A percentile compares a stretch with the other conserved stretches of the same genome.
Conservation (phyloP, 2,329 filamentous ascomycete genomes). For the Dothistroma pini region DNA sequence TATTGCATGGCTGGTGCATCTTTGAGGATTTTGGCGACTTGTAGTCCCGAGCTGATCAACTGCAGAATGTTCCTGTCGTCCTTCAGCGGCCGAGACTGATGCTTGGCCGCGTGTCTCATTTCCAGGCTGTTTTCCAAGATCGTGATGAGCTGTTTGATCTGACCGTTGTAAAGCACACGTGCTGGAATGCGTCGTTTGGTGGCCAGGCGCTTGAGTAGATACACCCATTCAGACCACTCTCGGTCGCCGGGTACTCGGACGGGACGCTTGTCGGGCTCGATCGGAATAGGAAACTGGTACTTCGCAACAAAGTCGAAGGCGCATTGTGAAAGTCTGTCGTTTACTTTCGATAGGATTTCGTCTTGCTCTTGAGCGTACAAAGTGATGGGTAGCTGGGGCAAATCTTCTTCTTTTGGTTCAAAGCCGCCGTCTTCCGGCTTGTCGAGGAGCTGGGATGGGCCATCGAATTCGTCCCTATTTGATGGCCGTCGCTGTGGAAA, state of each 20-base stretch:
- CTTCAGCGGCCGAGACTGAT: conserved; percentile 77
- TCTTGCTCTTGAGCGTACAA: conserved; percentile 82
- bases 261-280: conserved; percentile 77
- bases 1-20: conserved; percentile 80
- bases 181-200: conserved; percentile 84
- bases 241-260: conserved; percentile 71
- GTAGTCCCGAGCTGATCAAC: conserved; percentile 79
- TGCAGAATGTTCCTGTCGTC: conserved; percentile 87
- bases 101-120: conserved; percentile 80
- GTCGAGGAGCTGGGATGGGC: conserved; percentile 76
- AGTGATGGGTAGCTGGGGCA: conserved; percentile 78
- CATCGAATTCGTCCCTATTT: conserved; percentile 86
- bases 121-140: conserved; percentile 84
- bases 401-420: conserved; percentile 72
- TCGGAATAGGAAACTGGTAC: conserved; percentile 83
- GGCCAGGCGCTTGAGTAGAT: conserved; percentile 77
- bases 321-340: conserved; percentile 78
- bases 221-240: conserved; percentile 92
- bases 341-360: conserved; percentile 72
- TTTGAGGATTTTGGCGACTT: conserved; percentile 83
- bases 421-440: conserved; percentile 67
- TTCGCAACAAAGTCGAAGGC: conserved; percentile 88
- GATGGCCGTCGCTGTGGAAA: conserved; percentile 62
- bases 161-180: conserved; percentile 75
- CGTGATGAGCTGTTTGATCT: conserved; percentile 88